Base-by-base conservation (phyloP, 441 rosid species). In the Flueggea neowawraea region DNA sequence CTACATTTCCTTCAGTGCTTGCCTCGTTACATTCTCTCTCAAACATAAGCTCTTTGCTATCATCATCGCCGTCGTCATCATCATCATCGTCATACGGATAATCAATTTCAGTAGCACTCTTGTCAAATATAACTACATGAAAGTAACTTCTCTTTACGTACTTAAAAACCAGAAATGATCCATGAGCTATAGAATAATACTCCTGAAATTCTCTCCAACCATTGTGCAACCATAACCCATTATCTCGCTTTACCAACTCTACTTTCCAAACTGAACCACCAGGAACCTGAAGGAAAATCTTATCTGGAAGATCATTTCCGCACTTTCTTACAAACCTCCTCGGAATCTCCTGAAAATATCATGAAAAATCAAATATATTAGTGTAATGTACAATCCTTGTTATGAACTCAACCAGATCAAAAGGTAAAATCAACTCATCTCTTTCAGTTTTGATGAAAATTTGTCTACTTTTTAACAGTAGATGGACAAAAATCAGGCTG, bases 71-170 rank as follows among this genome's bases (percentile, higher is more conserved):
- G 6, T 41, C 10, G 10, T 16, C 28, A 2, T 22, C 28, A 2
- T 22, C 28, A 22, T 22, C 28, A 22, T 22, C 28, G 28, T 22
- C 28, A 22, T 22, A 0, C 0, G 75, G 68, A 59, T 78, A 75
- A 12, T 67, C 58, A 1, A 73, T 65, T 65, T 79, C 81, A 0
- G 68, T 28, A 56, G 74, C 56, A 48, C 54, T 70, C 57, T 3
- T 60, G 62, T 79, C 68, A 59, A 66, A 76, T 51, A 79, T 61
- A 36, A 76, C 8, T 7, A 76, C 78, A n/a, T 32, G 53, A 16
- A 79, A 73, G 62, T 10, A 41, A n/a, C 56, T 58, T 49, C 48
- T 60, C 33, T 66, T 64, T 15, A 61, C 56, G 16, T 62, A 75
- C 44, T 60, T 15, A 31, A 79, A 79, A 57, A 73, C 68, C 16